Evolutionary conservation across 192 early-diverging fungal genomes (phyloP), one percentile per base, ranked within the genome.

Genomic region (Chytriomyces sp.): DNA sequence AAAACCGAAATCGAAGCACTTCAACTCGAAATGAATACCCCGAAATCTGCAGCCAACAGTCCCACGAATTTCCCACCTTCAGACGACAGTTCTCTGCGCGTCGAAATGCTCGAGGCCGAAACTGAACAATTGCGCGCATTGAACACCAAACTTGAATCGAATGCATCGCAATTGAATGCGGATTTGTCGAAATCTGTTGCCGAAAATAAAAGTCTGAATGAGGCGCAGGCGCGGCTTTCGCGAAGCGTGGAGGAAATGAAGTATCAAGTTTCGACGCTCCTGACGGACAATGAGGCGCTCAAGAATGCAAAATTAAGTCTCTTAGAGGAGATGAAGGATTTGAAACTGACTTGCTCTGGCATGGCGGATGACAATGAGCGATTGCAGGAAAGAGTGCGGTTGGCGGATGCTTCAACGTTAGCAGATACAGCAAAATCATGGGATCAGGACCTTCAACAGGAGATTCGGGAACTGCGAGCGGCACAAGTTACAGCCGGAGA

Each of bases 1-100:
- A 45, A 67, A 67, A 46, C 65, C 7, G 65, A 67, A 67, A 46
- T 46, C 10, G 47, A 28, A 16, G 26, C 65, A 16, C 45, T 67
- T 6, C 11, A 35, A 2, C 10, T 67, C 13, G 35, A 67, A 67
- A 28, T 67, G 13, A 10, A 67, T 16, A 28, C 65, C 8, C 8
- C 5, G 8, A 28, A 48, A 23, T 7, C 7, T 3, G 50, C n/a
- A 45, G 11, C 10, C 3, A n/a, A 69, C 11, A 46, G 46, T 3
- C 13, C 16, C 10, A 24, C 26, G 43, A 18, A 7, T 47, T 13
- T 67, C 1, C 11, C 43, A 47, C 8, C 46, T 4, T 35, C 35
- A 35, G 4, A 35, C 10, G 66, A 67, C 11, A 46, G 9, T 35
- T 10, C 53, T 57, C 53, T 57, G 20, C 53, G 20, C 20, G 53